Percentiles rank a stretch among this genome's conserved stretches.
Evolutionary conservation across 2,329 filamentous ascomycete genomes (phyloP).

Genomic region (Fusarium sambucinum): DNA sequence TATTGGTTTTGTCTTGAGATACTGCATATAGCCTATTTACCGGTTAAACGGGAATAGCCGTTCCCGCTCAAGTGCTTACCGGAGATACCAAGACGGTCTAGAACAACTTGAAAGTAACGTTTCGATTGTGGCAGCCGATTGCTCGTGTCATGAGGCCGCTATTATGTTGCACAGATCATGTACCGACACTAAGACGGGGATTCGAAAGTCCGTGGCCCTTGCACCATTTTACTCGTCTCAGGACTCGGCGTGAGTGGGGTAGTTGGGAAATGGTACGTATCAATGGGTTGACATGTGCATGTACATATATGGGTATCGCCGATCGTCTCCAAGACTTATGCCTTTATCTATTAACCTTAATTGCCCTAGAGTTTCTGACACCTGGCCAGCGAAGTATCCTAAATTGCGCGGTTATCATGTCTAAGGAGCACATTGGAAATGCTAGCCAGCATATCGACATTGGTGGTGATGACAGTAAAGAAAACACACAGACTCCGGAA

Average conservation of each 20-base stretch:
- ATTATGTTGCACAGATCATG: not conserved
- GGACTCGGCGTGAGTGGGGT: not conserved
- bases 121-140: not conserved
- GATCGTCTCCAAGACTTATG: not conserved
- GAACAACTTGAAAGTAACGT: too few species aligned
- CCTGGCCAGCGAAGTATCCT: not conserved
- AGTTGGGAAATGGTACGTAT: not conserved
- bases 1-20: too few species aligned
- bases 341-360: not conserved
- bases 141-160: not conserved
- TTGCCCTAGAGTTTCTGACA: not conserved
- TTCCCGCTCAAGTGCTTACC: too few species aligned
- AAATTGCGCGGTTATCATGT: not conserved
- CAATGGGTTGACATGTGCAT: not conserved
- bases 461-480: not conserved
- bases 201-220: too few species aligned
- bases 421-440: not conserved
- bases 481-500: not conserved
- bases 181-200: too few species aligned
- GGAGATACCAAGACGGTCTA: too few species aligned
- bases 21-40: too few species aligned
- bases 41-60: too few species aligned
- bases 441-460: not conserved
- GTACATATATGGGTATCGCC: not conserved
- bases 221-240: too few species aligned